A percentile compares a stretch with the other conserved stretches of the same genome.
Evolutionary conservation across 495 filamentous ascomycete species (phyloP).

Genomic region (Durotheca rogersii): DNA sequence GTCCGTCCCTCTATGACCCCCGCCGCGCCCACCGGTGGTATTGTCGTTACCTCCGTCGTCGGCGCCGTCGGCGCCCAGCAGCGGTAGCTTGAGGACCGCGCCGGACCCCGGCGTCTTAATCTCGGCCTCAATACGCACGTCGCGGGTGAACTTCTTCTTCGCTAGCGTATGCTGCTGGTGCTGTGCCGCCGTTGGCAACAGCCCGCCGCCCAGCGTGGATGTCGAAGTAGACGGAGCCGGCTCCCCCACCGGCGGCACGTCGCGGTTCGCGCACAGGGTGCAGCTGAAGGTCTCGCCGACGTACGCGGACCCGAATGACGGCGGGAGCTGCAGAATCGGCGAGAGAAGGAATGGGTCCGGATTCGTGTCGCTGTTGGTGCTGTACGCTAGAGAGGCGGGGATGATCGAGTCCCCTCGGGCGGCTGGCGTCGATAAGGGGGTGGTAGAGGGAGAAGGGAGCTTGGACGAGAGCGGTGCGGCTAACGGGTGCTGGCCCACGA

Average conservation of each 20-base stretch:
- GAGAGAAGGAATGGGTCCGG: slow-evolving; percentile 50
- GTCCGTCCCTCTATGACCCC: slow-evolving; percentile 43
- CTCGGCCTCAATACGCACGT: slow-evolving; percentile 81
- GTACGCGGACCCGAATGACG: slow-evolving; percentile 89
- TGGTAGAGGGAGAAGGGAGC: background rate
- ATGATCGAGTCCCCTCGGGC: slow-evolving; percentile 31
- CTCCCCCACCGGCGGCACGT: slow-evolving; percentile 48
- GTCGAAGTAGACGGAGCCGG: slow-evolving; percentile 5
- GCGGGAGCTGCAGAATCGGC: slow-evolving; percentile 79
- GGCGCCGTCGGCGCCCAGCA: slow-evolving; percentile 18
- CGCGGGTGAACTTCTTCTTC: slow-evolving; percentile 59
- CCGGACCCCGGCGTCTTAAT: slow-evolving; percentile 78
- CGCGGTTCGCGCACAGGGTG: slow-evolving; percentile 92
- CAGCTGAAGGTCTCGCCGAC: slow-evolving; percentile 95
- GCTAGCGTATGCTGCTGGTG: slow-evolving; percentile 11
- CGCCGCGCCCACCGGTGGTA: slow-evolving; percentile 1
- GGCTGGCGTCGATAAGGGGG: slow-evolving; percentile 11
- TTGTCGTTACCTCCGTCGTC: slow-evolving; percentile 1
- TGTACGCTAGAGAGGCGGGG: slow-evolving; percentile 50
- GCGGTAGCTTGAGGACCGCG: slow-evolving; percentile 32
- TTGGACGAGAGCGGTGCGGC: slow-evolving; percentile 32
- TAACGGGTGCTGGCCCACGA: slow-evolving; percentile 53
- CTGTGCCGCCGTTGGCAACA: background rate
- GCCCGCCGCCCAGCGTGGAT: slow-evolving; percentile 1
- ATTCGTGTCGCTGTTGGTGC: slow-evolving; percentile 38